Evolutionary conservation across 1,284 basidiomycete genomes (phyloP), one percentile per base, ranked within the genome.

Genomic region (Paramarasmius palmivorus): DNA sequence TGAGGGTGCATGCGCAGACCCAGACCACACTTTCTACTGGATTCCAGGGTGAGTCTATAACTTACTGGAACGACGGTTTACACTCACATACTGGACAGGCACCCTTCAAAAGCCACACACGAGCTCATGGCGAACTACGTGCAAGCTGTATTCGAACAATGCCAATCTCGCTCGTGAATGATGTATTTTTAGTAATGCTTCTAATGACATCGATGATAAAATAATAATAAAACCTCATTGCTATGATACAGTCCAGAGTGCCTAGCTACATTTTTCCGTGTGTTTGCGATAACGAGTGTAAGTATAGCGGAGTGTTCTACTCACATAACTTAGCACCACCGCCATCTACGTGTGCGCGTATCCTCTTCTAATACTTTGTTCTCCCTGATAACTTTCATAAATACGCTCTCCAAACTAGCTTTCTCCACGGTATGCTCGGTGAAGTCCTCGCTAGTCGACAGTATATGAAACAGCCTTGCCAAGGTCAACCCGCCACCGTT

Each of bases 381-480:
- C 59, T 81, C 78, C 53, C 85, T 70, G 52, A 89, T 87, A 20
- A 90, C 85, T 64, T 88, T 87, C 64, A 90, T 65, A 66, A 90
- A 90, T 22, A 88, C 81, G 58, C 82, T 88, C 66, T 90, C 88
- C 56, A 90, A 62, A 10, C 81, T 82, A 4, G 84, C 79, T 57
- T 79, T 79, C 67, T 88, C 87, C 1, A 90, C 86, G 0, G 83
- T 84, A 56, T 86, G 86, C 59, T 88, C 85, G 1, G 77, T 66
- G 59, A 84, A 82, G 57, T 79, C 76, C 2, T 75, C 77, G 22
- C 79, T 70, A 14, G 67, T 69, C 0, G 83, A 74, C 2, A 88
- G 71, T 17, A 77, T 65, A 44, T 74, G 75, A 68, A 88, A 88
- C 9, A 86, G 73, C 34, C 75, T 69, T 0, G 83, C 76, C n/a